Conservation (phyloP, 768 basidiomycete species). For the Auriculariales sp. region DNA sequence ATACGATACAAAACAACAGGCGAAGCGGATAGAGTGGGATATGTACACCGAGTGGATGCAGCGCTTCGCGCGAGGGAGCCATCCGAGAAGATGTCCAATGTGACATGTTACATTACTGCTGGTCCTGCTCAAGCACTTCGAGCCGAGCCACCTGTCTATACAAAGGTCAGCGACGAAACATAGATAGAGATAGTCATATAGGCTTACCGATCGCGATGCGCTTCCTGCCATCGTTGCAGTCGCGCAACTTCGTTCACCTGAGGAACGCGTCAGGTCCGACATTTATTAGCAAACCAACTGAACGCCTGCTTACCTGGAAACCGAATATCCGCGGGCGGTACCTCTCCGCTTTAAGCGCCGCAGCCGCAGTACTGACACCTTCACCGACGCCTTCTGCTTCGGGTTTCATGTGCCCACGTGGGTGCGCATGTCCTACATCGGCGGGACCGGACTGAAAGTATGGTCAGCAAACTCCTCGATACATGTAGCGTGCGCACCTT, state of each 20-base stretch:
- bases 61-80: too few species aligned
- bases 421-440: too few species aligned
- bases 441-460: too few species aligned
- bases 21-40: too few species aligned
- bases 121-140: conserved; percentile 22
- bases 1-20: too few species aligned
- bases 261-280: too few species aligned
- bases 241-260: conserved; percentile 88
- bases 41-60: too few species aligned
- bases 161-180: not conserved
- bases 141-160: conserved; percentile 27
- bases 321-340: conserved; percentile 93
- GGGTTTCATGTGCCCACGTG: conserved; percentile 11
- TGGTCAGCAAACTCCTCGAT: too few species aligned
- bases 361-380: conserved; percentile 60
- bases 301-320: too few species aligned
- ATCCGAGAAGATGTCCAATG: too few species aligned
- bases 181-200: not conserved
- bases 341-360: conserved; percentile 79
- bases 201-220: conserved; percentile 71
- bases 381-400: conserved; percentile 43
- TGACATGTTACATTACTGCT: not conserved
- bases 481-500: conserved; percentile 44
- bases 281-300: too few species aligned
- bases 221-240: conserved; percentile 92